Conservation (phyloP, 1,284 basidiomycete genomes). For the Tilletiopsis washingtonensis region DNA sequence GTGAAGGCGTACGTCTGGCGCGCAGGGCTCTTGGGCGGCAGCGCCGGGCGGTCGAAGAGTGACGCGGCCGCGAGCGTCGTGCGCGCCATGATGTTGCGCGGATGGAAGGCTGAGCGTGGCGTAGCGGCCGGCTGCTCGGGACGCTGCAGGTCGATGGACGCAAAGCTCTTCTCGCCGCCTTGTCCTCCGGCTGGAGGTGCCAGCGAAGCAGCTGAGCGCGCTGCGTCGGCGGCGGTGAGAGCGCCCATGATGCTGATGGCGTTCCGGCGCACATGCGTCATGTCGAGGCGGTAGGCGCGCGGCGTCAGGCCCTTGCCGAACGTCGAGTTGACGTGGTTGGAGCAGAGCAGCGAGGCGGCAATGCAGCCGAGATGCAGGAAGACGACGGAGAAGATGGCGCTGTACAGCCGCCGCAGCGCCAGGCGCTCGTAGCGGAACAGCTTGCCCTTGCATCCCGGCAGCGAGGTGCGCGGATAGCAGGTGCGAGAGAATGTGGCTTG, state of each 20-base stretch:
- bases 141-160: not conserved
- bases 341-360: slow-evolving; percentile 3
- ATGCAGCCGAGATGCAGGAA: slow-evolving; percentile 9
- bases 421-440: slow-evolving; percentile 17
- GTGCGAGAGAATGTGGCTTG: slow-evolving; percentile 43
- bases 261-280: slow-evolving; percentile 8
- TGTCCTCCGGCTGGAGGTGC: not conserved
- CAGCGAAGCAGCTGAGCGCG: not conserved
- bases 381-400: slow-evolving; percentile 6
- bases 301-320: slow-evolving; percentile 15
- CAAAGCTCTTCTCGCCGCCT: not conserved
- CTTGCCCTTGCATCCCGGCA: slow-evolving; percentile 47
- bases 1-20: not conserved
- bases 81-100: no score
- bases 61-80: not conserved
- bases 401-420: slow-evolving; percentile 7
- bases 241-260: slow-evolving; percentile 8
- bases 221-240: not conserved
- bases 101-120: no score
- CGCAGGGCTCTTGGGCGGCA: not conserved
- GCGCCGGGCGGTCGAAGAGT: not conserved
- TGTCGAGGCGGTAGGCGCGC: slow-evolving; percentile 7
- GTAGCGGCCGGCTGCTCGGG: no score
- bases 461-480: slow-evolving; percentile 45
- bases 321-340: slow-evolving; percentile 11